A percentile compares a stretch with the other conserved stretches of the same genome.
These are phyloP conservation scores for Clonostachys solani DNA, from an alignment of 2,329 filamentous ascomycete genomes.

Conservation along the genomic window DNA sequence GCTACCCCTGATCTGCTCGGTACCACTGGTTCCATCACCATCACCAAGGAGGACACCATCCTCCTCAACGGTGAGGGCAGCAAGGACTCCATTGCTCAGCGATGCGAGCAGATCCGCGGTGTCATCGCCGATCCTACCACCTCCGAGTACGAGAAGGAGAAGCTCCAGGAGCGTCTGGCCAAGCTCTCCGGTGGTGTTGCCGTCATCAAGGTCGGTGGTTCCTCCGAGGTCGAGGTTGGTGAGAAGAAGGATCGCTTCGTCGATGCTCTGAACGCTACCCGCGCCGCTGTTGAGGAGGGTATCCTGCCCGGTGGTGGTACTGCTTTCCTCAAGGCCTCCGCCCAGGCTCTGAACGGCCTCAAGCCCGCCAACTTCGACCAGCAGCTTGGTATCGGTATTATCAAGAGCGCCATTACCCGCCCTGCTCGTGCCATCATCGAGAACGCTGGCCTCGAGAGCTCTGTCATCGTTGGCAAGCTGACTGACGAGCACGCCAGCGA, in stretches of 20 bases:
- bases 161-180: conserved; percentile 98
- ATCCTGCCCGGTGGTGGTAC: conserved; percentile 98
- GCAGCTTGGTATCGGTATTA: conserved; percentile 94
- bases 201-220: conserved; percentile 97
- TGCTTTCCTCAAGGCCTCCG: conserved; percentile 93
- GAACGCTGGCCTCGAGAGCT: conserved; percentile 94
- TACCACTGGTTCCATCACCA: conserved; percentile 96
- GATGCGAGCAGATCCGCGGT: conserved; percentile 98
- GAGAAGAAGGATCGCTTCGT: conserved; percentile 99
- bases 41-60: conserved; percentile 99
- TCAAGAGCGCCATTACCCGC: conserved; percentile 97
- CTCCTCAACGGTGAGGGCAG: conserved; percentile 93
- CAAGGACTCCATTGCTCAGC: conserved; percentile 91
- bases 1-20: conserved; percentile 93
- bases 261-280: conserved; percentile 95
- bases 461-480: conserved; percentile 95
- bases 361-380: conserved; percentile 98
- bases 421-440: conserved; percentile 94
- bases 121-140: conserved; percentile 92
- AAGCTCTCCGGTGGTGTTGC: conserved; percentile 99
- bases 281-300: conserved; percentile 97
- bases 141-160: conserved; percentile 99
- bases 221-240: conserved; percentile 96
- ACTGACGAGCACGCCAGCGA: conserved; percentile 86
- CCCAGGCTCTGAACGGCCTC: conserved; percentile 77